Conservation (phyloP, 768 basidiomycete genomes). For the Russula sp. region DNA sequence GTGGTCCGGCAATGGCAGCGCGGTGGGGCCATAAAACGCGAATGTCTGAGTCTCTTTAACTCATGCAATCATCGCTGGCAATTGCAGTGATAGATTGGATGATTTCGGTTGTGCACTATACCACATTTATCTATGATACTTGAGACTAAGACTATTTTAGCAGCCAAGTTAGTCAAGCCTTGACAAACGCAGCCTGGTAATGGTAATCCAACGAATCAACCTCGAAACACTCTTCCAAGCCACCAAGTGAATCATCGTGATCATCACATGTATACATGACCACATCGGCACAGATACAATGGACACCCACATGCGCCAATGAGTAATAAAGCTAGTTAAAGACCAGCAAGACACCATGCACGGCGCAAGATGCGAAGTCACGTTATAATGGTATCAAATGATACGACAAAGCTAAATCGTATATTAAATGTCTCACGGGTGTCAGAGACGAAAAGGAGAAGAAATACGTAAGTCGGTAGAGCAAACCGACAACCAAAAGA, state of each 20-base stretch:
- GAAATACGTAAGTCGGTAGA: neutral
- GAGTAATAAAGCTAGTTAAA: neutral
- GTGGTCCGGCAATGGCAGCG: too few relatives aligned
- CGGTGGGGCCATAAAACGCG: too few relatives aligned
- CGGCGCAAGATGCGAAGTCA: neutral
- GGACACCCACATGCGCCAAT: neutral
- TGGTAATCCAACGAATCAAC: too few relatives aligned
- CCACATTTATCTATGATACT: too few relatives aligned
- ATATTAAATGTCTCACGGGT: slow-evolving; percentile 13
- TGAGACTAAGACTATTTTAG: too few relatives aligned
- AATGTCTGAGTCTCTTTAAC: too few relatives aligned
- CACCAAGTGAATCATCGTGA: neutral
- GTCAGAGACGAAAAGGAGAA: neutral
- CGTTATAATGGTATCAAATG: slow-evolving; percentile 9
- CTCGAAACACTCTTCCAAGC: neutral
- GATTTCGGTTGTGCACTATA: too few relatives aligned
- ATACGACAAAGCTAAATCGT: slow-evolving; percentile 1
- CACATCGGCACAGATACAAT: neutral
- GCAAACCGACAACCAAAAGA: slow-evolving; percentile 1
- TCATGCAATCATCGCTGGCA: too few relatives aligned
- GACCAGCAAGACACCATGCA: neutral
- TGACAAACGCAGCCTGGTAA: too few relatives aligned
- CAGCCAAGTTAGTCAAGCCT: too few relatives aligned
- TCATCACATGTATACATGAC: slow-evolving; percentile 1
- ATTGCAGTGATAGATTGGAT: too few relatives aligned